Conservation (phyloP, 768 basidiomycete genomes). For the Pulveroboletus ravenelii region DNA sequence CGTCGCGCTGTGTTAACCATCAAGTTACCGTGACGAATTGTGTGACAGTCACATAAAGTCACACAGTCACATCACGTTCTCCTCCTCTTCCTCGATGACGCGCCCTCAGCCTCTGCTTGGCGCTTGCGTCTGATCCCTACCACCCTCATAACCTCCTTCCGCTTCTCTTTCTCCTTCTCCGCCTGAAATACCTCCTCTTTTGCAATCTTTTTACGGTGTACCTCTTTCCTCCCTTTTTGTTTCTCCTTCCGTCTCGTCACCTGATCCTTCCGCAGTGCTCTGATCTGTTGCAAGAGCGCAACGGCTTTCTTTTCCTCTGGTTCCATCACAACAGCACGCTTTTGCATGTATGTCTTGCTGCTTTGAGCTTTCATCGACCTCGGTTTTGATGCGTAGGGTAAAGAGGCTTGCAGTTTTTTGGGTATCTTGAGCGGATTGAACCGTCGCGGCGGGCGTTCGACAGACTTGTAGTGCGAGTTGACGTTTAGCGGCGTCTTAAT, state of each 20-base stretch:
- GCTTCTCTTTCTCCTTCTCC: conserved; percentile 72
- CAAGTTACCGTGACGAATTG: conserved; percentile 11
- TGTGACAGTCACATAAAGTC: conserved; percentile 17
- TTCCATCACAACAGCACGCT: conserved; percentile 91
- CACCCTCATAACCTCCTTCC: conserved; percentile 69
- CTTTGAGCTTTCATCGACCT: conserved; percentile 73
- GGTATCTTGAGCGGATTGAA: conserved; percentile 91
- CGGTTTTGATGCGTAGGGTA: conserved; percentile 93
- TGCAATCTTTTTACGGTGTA: conserved; percentile 65
- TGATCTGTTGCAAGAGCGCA: conserved; percentile 88
- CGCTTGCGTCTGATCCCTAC: conserved; percentile 71
- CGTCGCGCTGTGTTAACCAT: not conserved
- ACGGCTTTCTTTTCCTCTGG: conserved; percentile 93
- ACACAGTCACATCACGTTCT: conserved; percentile 31
- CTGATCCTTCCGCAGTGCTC: conserved; percentile 88
- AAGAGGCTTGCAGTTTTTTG: conserved; percentile 80
- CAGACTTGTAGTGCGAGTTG: conserved; percentile 84
- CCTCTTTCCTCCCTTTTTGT: conserved; percentile 72
- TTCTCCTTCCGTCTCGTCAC: conserved; percentile 73
- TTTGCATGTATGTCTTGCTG: conserved; percentile 83
- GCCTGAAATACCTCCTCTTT: conserved; percentile 58
- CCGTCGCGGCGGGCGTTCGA: conserved; percentile 74
- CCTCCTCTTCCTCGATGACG: conserved; percentile 45
- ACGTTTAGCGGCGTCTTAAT: conserved; percentile 74
- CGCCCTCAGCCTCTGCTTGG: conserved; percentile 53